phyloP scores from a whole-genome alignment of 257 asterid species.

The Gynochthodes officinalis region DNA sequence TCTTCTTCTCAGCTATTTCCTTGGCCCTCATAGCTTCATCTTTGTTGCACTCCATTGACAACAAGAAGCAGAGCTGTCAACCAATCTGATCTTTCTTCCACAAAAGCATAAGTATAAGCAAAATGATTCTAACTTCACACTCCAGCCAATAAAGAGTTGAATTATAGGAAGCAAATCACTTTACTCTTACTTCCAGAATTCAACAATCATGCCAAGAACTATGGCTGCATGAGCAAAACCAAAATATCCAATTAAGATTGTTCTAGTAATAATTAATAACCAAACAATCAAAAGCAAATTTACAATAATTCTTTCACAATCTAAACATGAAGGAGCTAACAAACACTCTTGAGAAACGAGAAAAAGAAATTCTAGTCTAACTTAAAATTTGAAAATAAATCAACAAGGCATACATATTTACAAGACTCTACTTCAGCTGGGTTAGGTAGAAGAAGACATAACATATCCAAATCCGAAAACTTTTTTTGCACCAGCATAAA shows the following conservation, averaged over 20 bases:
- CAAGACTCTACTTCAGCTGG: not conserved
- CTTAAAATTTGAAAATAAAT: not conserved
- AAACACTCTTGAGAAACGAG: not conserved
- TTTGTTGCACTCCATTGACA: conserved; percentile 78
- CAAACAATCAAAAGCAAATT: not conserved
- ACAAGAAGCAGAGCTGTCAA: conserved; percentile 8
- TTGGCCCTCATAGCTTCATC: conserved; percentile 75
- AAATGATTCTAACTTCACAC: not conserved
- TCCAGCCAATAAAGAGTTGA: not conserved
- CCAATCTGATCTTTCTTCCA: conserved; percentile 10
- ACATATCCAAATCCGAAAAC: too few species aligned
- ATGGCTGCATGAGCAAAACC: not conserved
- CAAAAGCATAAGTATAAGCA: not conserved
- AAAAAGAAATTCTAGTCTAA: not conserved
- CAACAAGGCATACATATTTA: not conserved
- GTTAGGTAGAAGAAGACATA: not conserved
- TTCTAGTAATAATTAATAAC: not conserved
- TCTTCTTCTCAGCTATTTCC: conserved; percentile 64
- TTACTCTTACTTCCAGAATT: not conserved
- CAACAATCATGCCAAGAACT: not conserved
- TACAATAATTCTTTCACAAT: not conserved
- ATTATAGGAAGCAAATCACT: not conserved
- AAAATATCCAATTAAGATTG: not conserved
- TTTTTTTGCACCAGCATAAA: not conserved
- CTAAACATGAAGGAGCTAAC: not conserved